Evolutionary conservation across 2,329 filamentous ascomycete species (phyloP).

Genomic region (Hirsutella minnesotensis): DNA sequence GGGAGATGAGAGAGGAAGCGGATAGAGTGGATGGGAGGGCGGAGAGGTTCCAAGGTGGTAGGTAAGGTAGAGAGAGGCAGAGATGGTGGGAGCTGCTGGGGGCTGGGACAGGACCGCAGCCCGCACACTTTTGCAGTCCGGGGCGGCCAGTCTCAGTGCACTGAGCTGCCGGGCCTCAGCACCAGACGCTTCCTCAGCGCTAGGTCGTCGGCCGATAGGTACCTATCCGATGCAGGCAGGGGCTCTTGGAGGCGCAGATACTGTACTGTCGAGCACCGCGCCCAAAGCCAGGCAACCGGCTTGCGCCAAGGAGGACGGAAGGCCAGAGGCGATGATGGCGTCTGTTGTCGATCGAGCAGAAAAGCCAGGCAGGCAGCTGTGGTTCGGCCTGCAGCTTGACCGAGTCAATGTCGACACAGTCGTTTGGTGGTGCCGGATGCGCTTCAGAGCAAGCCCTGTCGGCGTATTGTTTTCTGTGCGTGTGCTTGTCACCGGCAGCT

Average conservation of each 20-base stretch:
- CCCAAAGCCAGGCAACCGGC: constrained; percentile 1
- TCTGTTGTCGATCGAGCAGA: too few relatives aligned
- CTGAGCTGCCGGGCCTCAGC: constrained; percentile 3
- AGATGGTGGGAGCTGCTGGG: constrained; percentile 3
- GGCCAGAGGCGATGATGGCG: too few relatives aligned
- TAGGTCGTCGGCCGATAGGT: neutral
- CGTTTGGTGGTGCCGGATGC: neutral
- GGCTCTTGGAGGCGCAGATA: neutral
- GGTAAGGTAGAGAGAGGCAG: neutral
- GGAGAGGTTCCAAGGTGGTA: too few relatives aligned
- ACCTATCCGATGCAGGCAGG: neutral
- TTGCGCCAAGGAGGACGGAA: neutral
- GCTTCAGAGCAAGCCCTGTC: neutral
- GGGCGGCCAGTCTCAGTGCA: neutral
- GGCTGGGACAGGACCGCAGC: constrained; percentile 7
- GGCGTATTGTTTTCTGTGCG: too few relatives aligned
- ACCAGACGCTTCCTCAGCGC: constrained; percentile 4
- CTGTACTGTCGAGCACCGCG: neutral
- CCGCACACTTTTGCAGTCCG: constrained; percentile 1
- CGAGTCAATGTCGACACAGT: too few relatives aligned
- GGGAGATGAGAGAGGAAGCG: constrained; percentile 5
- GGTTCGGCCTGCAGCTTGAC: too few relatives aligned
- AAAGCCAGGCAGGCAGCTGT: too few relatives aligned
- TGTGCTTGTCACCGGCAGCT: constrained; percentile 8
- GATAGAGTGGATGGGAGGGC: too few relatives aligned